Evolutionary conservation across 345 rosid genomes (phyloP), one percentile per base, ranked within the genome.

Genomic region (Pelargonium nanum): DNA sequence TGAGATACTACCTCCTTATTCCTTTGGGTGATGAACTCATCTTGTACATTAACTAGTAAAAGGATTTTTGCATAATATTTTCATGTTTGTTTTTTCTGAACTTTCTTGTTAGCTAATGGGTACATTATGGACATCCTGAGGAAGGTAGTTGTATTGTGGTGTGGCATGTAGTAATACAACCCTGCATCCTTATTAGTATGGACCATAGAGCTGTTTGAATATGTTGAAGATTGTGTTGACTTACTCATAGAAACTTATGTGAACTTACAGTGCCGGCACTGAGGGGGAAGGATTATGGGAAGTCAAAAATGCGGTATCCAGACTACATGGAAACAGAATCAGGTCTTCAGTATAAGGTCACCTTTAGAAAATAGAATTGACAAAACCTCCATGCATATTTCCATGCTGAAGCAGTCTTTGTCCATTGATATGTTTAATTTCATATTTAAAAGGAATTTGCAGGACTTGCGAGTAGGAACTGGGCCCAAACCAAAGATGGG

Each of bases 331-430:
- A 81, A 72, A 88, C 98, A 0, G 82, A 70, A 55, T 81, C 96
- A 62, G 98, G 95, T 69, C 96, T 91, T 77, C 98, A 92, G 74
- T 88, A 84, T 76, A 88, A 92, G 98, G 95, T 92, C 64, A 56
- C n/a, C 24, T 65, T 19, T 72, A 24, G 12, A 51, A 32, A 28
- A 20, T 53, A 55, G 23, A 64, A 69, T 53, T 7, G 59, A 20
- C 16, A 23, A 40, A 26, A 23, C 55, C 62, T 62, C 58, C 19
- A 3, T 45, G 1, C 28, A 6, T 20, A 45, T 10, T 23, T 20
- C 13, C 10, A 2, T 64, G 59, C 34, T 12, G 24, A 10, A n/a
- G 23, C 25, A 22, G 26, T 54, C 57, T 19, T 8, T 13, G 40
- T 57, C 66, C 8, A 22, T 52, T 71, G 65, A 53, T 22, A 48